A percentile compares a stretch with the other conserved stretches of the same genome.
Conservation (phyloP, 306 rosid species). For the Gynostemma pentaphyllum region DNA sequence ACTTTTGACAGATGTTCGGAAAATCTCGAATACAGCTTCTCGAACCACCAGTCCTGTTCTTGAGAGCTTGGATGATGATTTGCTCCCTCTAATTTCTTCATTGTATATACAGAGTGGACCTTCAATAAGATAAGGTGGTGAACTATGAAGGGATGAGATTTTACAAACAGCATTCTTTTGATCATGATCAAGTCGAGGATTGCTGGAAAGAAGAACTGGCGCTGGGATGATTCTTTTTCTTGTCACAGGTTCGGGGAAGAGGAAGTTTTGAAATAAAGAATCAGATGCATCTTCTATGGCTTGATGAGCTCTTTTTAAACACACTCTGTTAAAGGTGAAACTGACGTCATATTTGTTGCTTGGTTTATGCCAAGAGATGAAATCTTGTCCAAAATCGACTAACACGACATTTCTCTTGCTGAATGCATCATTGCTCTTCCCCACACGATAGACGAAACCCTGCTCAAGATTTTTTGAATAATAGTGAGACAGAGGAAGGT, state of each 20-base stretch:
- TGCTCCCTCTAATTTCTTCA: neutral
- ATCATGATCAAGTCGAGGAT: neutral
- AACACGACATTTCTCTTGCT: neutral
- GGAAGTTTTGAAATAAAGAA: slow-evolving; percentile 11
- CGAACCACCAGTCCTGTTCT: slow-evolving; percentile 13
- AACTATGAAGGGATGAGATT: slow-evolving; percentile 8
- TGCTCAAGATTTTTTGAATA: too few species aligned
- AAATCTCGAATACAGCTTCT: slow-evolving; percentile 15
- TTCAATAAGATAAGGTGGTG: slow-evolving; percentile 23
- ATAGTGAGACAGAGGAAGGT: too few species aligned
- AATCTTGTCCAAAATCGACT: slow-evolving; percentile 19
- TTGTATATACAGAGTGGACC: slow-evolving; percentile 4
- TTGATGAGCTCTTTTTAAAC: slow-evolving; percentile 28
- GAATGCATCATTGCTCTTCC: neutral
- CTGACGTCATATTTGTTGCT: slow-evolving; percentile 18
- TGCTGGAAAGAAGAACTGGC: neutral
- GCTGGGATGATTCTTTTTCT: neutral
- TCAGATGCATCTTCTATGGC: slow-evolving; percentile 13
- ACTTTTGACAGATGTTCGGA: neutral
- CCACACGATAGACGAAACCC: slow-evolving; percentile 10
- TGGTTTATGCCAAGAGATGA: slow-evolving; percentile 3
- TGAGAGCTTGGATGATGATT: neutral
- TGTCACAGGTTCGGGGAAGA: slow-evolving; percentile 12
- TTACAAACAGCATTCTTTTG: slow-evolving; percentile 3
- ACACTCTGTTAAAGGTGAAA: slow-evolving; percentile 26